Evolutionary conservation across 164 flowering plant genomes (phyloP).

Genomic region (grape (Vitis vinifera)): ASM3070453v1 NC_081818.1:28764501-28765000

Average conservation of each 20-base stretch:
- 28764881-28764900: too few relatives aligned
- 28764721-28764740: background rate
- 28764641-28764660: conserved; percentile 55
- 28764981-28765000: background rate
- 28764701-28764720: conserved; percentile 53
- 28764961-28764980: background rate
- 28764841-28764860: too few relatives aligned
- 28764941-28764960: too few relatives aligned
- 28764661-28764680: conserved; percentile 42
- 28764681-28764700: conserved; percentile 36
- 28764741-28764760: background rate
- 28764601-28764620: conserved; percentile 63
- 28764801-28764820: background rate
- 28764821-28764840: background rate
- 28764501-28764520: background rate
- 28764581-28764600: conserved; percentile 60
- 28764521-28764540: background rate
- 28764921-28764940: too few relatives aligned
- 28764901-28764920: too few relatives aligned
- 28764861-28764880: too few relatives aligned
- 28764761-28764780: too few relatives aligned
- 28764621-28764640: conserved; percentile 65
- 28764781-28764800: background rate
- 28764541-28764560: conserved; percentile 35
- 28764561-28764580: conserved; percentile 46